Evolutionary conservation across 2,329 filamentous ascomycete species (phyloP), one percentile per base, ranked within the genome.

Genomic region (Fusarium sp.): DNA sequence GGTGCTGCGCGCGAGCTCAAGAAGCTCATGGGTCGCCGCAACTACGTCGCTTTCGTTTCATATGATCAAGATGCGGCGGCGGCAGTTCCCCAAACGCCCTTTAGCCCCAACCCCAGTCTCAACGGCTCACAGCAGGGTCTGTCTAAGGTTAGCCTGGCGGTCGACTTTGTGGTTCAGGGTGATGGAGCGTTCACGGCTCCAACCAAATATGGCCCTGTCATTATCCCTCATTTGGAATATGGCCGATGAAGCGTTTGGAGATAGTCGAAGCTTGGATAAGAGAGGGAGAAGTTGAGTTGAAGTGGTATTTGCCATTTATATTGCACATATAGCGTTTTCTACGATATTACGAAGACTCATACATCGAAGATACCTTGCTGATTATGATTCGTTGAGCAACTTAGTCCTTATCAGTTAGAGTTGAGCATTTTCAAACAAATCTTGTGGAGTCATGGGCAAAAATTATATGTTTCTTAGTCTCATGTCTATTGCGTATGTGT

Each of bases 151-250:
- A 97, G 93, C 80, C 82, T 99, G 44, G 96, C 95, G 2, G 93
- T 97, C 3, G 96, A 99, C 79, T 99, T 98, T 78, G 93, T 99
- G 79, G 95, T 99, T 22, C 96, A 99, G 80, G 94, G 93, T 2
- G 95, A 98, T 73, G 92, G 92, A 1, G 88, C 89, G 1, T 95
- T 92, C 79, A 92, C 89, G 39, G 86, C 88, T 69, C 93, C 96
- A 47, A 94, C 96, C 71, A 99, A 99, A 83, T 99, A 97, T 78
- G 96, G 96, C 0, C 96, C 96, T 13, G 96, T 99, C 17, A 94
- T 98, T 80, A 90, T 99, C 72, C 96, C 96, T 39, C 94, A 91
- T 80, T 80, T 95, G 67, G 92, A 94, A 79, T 91, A 89, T 82
- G 92, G 92, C 21, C 80, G 77, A 53, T 78, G 65, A 72, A 40